A percentile compares a stretch with the other conserved stretches of the same genome.
phyloP scores from a whole-genome alignment of 164 flowering plant species.

The Dillenia turbinata region DNA sequence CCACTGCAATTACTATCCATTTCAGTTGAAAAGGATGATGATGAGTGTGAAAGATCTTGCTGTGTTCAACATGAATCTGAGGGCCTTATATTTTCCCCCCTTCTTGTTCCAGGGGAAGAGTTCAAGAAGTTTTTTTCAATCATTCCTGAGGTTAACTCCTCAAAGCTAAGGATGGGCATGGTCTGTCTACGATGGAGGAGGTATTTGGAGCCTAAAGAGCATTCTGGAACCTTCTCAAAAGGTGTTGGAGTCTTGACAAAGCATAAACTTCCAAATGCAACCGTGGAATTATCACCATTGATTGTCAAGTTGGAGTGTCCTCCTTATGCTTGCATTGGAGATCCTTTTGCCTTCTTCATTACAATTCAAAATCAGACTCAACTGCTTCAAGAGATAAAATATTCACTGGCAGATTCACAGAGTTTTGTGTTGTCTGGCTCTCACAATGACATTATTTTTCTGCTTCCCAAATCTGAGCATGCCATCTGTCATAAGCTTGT shows the following conservation, averaged over 20 bases:
- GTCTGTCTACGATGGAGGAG: slow-evolving; percentile 70
- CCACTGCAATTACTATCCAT: slow-evolving; percentile 60
- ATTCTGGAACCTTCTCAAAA: slow-evolving; percentile 8
- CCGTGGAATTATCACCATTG: slow-evolving; percentile 65
- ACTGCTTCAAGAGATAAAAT: slow-evolving; percentile 78
- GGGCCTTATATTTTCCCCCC: slow-evolving; percentile 25
- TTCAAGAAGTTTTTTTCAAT: slow-evolving; percentile 72
- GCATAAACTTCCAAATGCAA: slow-evolving; percentile 64
- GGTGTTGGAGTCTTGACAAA: slow-evolving; percentile 42
- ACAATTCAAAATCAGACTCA: slow-evolving; percentile 64
- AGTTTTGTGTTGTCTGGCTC: slow-evolving; percentile 76
- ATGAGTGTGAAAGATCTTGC: slow-evolving; percentile 26
- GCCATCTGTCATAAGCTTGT: slow-evolving; percentile 65
- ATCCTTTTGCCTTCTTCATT: slow-evolving; percentile 69
- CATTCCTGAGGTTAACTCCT: slow-evolving; percentile 33
- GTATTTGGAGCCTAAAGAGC: slow-evolving; percentile 20
- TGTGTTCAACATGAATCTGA: slow-evolving; percentile 26
- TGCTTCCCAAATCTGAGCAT: slow-evolving; percentile 73
- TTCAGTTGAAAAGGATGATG: slow-evolving; percentile 48
- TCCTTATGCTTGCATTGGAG: slow-evolving; percentile 78
- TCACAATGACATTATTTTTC: slow-evolving; percentile 55
- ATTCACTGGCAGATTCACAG: slow-evolving; percentile 68
- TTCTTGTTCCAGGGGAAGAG: slow-evolving; percentile 78
- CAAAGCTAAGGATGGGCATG: slow-evolving; percentile 48
- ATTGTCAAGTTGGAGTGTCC: slow-evolving; percentile 75